Evolutionary conservation across 495 filamentous ascomycete species (phyloP), one percentile per base, ranked within the genome.

Genomic region (Penicillium cinerascens): DNA sequence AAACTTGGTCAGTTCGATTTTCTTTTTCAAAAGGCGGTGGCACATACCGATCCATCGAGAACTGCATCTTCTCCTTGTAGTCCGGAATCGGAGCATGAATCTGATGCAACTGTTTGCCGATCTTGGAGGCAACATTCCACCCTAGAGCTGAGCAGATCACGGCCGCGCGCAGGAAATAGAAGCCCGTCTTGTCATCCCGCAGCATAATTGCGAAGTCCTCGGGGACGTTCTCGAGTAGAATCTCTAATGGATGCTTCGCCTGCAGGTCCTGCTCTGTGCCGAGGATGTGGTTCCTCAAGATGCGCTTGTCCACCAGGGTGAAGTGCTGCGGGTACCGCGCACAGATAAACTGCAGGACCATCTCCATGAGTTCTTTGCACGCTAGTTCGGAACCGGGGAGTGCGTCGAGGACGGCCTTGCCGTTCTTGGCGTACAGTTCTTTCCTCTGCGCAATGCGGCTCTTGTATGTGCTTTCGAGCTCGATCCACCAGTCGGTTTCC

Each of bases 351-450:
- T 92, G 87, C 11, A 96, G 56, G 6, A 78, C 79, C 83, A 92
- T 89, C 67, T 96, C 91, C 91, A 96, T 95, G 16, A 93, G 70
- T 63, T 96, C 91, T 60, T 91, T 93, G 66, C 85, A 88, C 3
- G 83, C 90, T 1, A 93, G 70, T 60, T 95, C 89, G 2, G 87
- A 85, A 33, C 89, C 90, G 0, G 91, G 91, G 2, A 91, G 78
- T 37, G 75, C 74, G 35, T 87, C 77, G 26, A 95, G 79, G 25
- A 95, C 83, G 2, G 59, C 59, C 29, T 75, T 74, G 10, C 87
- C 85, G 55, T 92, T 71, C 42, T 82, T 74, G 23, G 69, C 69
- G 61, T 83, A 89, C 1, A 96, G 78, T 2, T 73, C 78, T 63
- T 85, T 82, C 20, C 91, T 87, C 61, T 92, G 86, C 2, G 78